Base-by-base conservation (phyloP, 495 filamentous ascomycete species). In the Hypoxylon lenormandii region DNA sequence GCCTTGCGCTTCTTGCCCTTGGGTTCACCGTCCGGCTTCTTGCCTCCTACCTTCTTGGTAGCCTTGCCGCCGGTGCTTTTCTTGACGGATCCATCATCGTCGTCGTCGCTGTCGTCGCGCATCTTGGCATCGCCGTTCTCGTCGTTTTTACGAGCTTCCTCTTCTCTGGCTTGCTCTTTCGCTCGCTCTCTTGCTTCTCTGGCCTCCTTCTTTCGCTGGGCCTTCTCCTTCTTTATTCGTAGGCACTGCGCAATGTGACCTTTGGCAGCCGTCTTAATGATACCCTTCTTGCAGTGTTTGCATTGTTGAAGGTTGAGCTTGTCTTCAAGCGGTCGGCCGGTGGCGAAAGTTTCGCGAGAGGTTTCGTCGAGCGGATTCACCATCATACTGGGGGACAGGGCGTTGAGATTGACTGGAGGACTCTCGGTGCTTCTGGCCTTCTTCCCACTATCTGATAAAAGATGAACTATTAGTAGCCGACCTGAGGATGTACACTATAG, bases 1-100 rank as follows among this genome's bases (percentile, higher is more conserved):
- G 93, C 89, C 81, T 98, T 98, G 56, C 94, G 85, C 84, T 97
- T 98, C 87, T 97, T 97, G 30, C 89, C 89, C 77, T 91, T 93
- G 72, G 87, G 90, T 6, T 85, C 85, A 0, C 82, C 85, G 46
- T 89, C 88, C 0, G 85, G 85, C 80, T 90, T 91, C 75, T 88
- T 87, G 10, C 80, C 85, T 0, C 89, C 87, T 28, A 84, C 87
- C 76, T 94, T 94, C 79, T 91, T 93, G 13, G 89, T 81, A 23
- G 86, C 86, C 81, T 89, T 91, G 13, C 79, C 74, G 50, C 64
- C 72, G 37, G 74, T 52, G 13, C 71, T 73, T 55, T 82, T 80
- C 48, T 79, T 77, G 46, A 80, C 76, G 13, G 73, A 82, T 6
- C 79, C 85, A 46, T 82, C 80, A 49, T 92, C 90, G 40, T 83